Evolutionary conservation across 345 rosid genomes (phyloP), one percentile per base, ranked within the genome.

Genomic region (Eucalyptus globulus): DNA sequence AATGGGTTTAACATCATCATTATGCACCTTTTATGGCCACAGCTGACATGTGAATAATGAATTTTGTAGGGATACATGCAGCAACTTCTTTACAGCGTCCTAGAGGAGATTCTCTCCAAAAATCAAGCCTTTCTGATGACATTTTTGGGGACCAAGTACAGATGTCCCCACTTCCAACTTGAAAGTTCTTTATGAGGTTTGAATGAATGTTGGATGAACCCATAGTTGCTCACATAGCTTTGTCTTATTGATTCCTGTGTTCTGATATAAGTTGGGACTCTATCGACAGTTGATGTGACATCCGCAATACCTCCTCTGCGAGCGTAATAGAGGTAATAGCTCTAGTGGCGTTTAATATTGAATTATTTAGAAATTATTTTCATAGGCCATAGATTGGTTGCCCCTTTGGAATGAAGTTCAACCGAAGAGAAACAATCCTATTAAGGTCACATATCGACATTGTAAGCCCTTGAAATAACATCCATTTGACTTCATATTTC

Each of bases 61-160:
- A 88, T 83, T 89, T 81, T 92, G 86, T 56, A 96, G 97, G 99
- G 87, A 97, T 97, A 92, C 93, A 92, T 58, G 96, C 96, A 87
- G 98, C 98, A 11, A 95, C 99, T 60, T 91, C 98, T 90, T 91
- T 98, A 92, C 98, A 95, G 53, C 96, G 94, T 60, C 69, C 92
- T 88, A 93, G 92, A 88, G 96, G 94, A 91, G 98, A 94, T 88
- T 86, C 96, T 69, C 87, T 93, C 80, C 86, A 92, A 60, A 94
- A 94, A 85, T 88, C 93, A 49, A 95, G 95, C 92, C 92, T 87
- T 87, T 65, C 95, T 49, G 91, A 94, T 16, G 95, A 93, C 89
- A 88, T 94, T 31, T 86, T 94, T 81, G 96, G 92, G 86, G 96
- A 96, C 65, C 93, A 94, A 91, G 89, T 90, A 85, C 92, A 92